Base-by-base conservation (phyloP, 2,329 filamentous ascomycete species). In the Monilinia aucupariae region DNA sequence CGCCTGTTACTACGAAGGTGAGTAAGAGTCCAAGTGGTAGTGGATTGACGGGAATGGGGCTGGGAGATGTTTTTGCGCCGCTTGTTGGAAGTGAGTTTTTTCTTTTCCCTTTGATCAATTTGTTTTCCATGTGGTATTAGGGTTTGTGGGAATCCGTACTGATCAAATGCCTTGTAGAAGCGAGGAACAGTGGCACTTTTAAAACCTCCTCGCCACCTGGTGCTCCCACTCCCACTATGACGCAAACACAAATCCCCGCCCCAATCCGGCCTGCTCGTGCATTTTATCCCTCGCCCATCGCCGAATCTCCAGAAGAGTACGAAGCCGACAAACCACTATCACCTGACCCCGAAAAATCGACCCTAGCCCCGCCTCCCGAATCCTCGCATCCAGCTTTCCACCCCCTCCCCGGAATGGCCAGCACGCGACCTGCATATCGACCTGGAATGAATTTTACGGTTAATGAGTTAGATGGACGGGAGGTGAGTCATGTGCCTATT, bases 81-180 rank as follows among this genome's bases (percentile, higher is more conserved):
- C 50, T 62, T 50, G 45, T 45, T 50, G 52, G 45, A 37, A 56
- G 60, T 62, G 12, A 58, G 60, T 62, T 58, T 20, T 41, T 2
- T 8, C 1, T 2, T 25, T 50, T 48, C 0, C 8, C 30, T 15
- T n/a, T 15, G n/a, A 3, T 1, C 3, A 10, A 22, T 20, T n/a
- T 45, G 20, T 45, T 34, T 32, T 12, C 1, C 13, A n/a, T 48
- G 8, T 25, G 53, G 10, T 17, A 15, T 17, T 34, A 6, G 15
- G 8, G 4, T 4, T 34, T 1, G 1, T 27, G 3, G 20, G n/a
- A 22, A 34, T 37, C 3, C 3, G 8, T n/a, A 39, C 56, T 50
- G 27, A 59, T n/a, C 5, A 4, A 12, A 9, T n/a, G n/a, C 22
- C 1, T 20, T 20, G 34, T 39, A 59, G 56, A 22, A 39, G 5